Conservation (phyloP, 2,329 filamentous ascomycete genomes). For the Trichoderma asperellum region DNA sequence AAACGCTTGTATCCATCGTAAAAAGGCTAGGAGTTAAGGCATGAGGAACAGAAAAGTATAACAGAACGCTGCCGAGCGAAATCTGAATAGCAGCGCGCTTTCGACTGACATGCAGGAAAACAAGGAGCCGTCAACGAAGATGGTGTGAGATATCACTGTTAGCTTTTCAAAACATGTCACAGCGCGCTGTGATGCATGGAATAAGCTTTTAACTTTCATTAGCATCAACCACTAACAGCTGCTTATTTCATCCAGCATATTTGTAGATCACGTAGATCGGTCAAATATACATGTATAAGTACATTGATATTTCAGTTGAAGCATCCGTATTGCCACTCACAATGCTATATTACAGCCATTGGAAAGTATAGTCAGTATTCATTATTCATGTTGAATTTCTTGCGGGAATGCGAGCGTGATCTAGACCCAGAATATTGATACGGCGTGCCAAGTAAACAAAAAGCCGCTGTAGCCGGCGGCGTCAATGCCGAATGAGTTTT, state of each 20-base stretch:
- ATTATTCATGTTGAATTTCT: background rate
- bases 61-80: background rate
- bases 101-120: background rate
- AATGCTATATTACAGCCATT: background rate
- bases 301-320: background rate
- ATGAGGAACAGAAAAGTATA: background rate
- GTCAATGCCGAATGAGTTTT: background rate
- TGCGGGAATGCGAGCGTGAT: background rate
- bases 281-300: background rate
- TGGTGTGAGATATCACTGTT: background rate
- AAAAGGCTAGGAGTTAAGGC: background rate
- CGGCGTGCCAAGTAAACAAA: background rate
- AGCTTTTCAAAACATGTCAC: background rate
- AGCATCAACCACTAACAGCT: background rate
- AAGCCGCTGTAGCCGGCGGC: constrained; percentile 10
- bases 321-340: background rate
- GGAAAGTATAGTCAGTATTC: background rate
- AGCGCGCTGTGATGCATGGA: background rate
- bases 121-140: background rate
- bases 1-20: background rate
- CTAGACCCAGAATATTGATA: background rate
- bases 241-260: background rate
- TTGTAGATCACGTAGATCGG: background rate
- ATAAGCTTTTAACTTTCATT: background rate
- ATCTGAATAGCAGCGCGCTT: background rate